These are phyloP conservation scores for Fusarium neocosmosporiellum DNA, from an alignment of 2,329 filamentous ascomycete species.

Conservation along the genomic window DNA sequence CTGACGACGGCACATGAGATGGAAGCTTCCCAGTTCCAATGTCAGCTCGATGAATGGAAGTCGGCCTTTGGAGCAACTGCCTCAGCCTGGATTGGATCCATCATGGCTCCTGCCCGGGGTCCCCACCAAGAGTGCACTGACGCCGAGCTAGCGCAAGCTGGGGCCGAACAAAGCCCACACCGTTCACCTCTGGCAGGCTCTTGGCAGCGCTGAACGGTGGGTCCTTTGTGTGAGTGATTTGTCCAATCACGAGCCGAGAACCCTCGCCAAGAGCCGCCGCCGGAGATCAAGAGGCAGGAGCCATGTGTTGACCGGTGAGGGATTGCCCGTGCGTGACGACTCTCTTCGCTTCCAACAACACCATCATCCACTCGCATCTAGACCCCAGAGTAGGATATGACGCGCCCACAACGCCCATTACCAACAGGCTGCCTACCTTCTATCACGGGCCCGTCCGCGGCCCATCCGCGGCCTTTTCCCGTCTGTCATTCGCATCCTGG, in stretches of 20 bases:
- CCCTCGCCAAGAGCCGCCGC: conserved; percentile 6
- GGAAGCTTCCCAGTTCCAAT: not conserved
- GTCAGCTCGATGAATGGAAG: not conserved
- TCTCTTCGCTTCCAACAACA: conserved; percentile 38
- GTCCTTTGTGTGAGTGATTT: not conserved
- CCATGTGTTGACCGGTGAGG: conserved; percentile 42
- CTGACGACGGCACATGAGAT: not conserved
- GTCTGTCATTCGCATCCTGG: conserved; percentile 12
- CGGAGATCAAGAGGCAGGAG: conserved; percentile 21
- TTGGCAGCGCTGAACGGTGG: conserved; percentile 33
- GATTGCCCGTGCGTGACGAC: conserved; percentile 35
- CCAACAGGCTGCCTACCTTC: not conserved
- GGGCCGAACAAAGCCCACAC: conserved; percentile 12
- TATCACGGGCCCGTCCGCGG: conserved; percentile 1
- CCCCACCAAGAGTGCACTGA: conserved; percentile 4
- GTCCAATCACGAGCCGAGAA: conserved; percentile 19
- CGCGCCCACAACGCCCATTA: conserved; percentile 16
- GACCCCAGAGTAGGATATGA: conserved; percentile 32
- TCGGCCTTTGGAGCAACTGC: not conserved
- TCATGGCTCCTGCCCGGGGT: not conserved
- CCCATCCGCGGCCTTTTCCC: conserved; percentile 16
- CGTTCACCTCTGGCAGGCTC: conserved; percentile 20
- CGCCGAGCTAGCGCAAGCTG: not conserved
- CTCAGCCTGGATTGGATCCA: not conserved
- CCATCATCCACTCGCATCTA: conserved; percentile 39